phyloP scores from a whole-genome alignment of 805 yeast species.

The Ogataea naganishii region DNA sequence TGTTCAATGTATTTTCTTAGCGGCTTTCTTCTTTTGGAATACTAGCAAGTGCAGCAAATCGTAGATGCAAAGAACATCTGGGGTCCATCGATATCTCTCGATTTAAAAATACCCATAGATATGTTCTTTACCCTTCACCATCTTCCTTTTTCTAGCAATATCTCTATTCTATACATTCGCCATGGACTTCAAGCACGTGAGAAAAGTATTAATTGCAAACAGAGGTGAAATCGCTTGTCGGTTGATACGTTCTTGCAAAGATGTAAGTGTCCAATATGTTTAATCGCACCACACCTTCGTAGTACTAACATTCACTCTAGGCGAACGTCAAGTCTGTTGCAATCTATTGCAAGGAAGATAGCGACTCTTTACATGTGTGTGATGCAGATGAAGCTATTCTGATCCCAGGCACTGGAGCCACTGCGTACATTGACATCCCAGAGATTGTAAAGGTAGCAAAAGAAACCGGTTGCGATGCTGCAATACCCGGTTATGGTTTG shows the following conservation, averaged over 20 bases:
- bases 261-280: constrained; percentile 3
- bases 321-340: constrained; percentile 13
- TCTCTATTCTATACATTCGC: too few relatives aligned
- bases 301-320: not conserved
- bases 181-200: constrained; percentile 2
- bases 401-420: constrained; percentile 18
- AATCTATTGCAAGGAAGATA: constrained; percentile 17
- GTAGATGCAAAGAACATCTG: too few relatives aligned
- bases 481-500: constrained; percentile 33
- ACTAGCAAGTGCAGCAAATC: too few relatives aligned
- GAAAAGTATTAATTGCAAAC: constrained; percentile 15
- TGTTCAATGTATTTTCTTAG: too few relatives aligned
- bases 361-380: constrained; percentile 20
- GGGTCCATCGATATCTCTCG: too few relatives aligned
- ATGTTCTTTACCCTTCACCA: too few relatives aligned
- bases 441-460: constrained; percentile 21
- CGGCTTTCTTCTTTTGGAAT: too few relatives aligned
- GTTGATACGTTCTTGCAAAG: constrained; percentile 13
- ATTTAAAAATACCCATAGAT: too few relatives aligned
- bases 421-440: constrained; percentile 16
- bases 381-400: constrained; percentile 17
- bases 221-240: constrained; percentile 20
- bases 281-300: not conserved
- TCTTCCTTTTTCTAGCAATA: too few relatives aligned
- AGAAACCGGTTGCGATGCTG: constrained; percentile 24